Evolutionary conservation across 164 flowering plant genomes (phyloP).

Genomic region (Paratinospora sagittata): DNA sequence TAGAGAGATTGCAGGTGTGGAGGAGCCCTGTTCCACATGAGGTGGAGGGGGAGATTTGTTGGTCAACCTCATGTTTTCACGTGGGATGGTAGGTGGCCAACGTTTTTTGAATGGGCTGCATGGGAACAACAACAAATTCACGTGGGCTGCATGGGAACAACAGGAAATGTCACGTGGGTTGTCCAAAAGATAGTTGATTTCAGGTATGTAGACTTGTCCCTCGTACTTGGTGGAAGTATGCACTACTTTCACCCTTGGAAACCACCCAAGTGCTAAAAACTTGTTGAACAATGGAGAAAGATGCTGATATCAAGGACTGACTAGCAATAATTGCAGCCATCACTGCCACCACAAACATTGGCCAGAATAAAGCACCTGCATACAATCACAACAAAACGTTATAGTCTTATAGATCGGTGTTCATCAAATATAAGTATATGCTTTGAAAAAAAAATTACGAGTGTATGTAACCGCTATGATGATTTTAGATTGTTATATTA

Average conservation of each 20-base stretch:
- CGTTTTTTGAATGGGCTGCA: too few relatives aligned
- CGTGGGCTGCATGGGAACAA: too few relatives aligned
- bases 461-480: neutral
- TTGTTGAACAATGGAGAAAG: constrained; percentile 31
- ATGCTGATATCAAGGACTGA: constrained; percentile 26
- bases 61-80: too few relatives aligned
- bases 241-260: constrained; percentile 27
- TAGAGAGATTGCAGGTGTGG: too few relatives aligned
- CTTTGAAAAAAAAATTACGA: neutral
- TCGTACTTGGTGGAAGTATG: constrained; percentile 27
- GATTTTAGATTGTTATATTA: neutral
- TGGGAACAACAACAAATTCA: too few relatives aligned
- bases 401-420: neutral
- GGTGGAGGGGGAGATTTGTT: too few relatives aligned
- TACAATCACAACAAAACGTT: neutral
- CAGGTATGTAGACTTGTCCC: constrained; percentile 32
- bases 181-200: constrained; percentile 26
- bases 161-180: too few relatives aligned
- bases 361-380: constrained; percentile 23
- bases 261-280: constrained; percentile 22
- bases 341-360: constrained; percentile 27
- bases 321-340: constrained; percentile 25
- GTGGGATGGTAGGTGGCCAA: too few relatives aligned
- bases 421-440: neutral
- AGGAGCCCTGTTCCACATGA: too few relatives aligned